Percentiles rank a stretch among this genome's conserved stretches.
Conservation (phyloP, 176 grass and related monocot genomes). For the Phoenix roebelenii region DNA sequence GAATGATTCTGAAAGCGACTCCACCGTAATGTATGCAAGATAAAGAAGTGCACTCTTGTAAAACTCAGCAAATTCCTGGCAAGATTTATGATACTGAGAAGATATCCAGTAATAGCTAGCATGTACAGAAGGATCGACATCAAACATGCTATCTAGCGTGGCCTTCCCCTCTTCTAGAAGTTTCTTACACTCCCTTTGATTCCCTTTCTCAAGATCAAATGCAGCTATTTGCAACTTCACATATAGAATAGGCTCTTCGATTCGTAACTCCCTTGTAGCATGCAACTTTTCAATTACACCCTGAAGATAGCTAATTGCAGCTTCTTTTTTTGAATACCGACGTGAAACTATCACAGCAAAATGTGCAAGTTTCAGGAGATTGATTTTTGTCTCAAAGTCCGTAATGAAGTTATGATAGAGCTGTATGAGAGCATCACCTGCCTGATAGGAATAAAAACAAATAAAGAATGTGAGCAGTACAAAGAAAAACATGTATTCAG, state of each 20-base stretch:
- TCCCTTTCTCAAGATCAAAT: conserved; percentile 60
- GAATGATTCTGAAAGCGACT: conserved; percentile 65
- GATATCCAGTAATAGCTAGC: conserved; percentile 85
- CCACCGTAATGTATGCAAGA: conserved; percentile 83
- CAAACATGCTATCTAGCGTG: conserved; percentile 76
- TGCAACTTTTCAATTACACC: conserved; percentile 59
- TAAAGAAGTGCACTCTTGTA: conserved; percentile 86
- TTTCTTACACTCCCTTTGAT: conserved; percentile 78
- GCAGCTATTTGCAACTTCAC: conserved; percentile 89
- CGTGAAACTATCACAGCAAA: conserved; percentile 68
- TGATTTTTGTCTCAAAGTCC: conserved; percentile 87
- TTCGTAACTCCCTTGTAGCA: conserved; percentile 46
- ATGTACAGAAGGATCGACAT: conserved; percentile 75
- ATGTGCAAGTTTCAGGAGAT: conserved; percentile 74
- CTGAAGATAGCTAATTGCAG: conserved; percentile 62
- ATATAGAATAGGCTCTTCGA: conserved; percentile 68
- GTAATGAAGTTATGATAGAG: conserved; percentile 88
- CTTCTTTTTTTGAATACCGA: conserved; percentile 65
- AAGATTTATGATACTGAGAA: conserved; percentile 68
- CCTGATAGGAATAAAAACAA: conserved; percentile 24
- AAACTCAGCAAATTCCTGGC: conserved; percentile 80
- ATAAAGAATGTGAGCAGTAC: too few species aligned
- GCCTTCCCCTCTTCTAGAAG: conserved; percentile 71
- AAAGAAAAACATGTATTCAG: too few species aligned
- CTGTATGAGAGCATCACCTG: conserved; percentile 72